A percentile compares a stretch with the other conserved stretches of the same genome.
Evolutionary conservation across 108 stramenopile species (phyloP).

Genomic region (Thalassiosira profunda): DNA sequence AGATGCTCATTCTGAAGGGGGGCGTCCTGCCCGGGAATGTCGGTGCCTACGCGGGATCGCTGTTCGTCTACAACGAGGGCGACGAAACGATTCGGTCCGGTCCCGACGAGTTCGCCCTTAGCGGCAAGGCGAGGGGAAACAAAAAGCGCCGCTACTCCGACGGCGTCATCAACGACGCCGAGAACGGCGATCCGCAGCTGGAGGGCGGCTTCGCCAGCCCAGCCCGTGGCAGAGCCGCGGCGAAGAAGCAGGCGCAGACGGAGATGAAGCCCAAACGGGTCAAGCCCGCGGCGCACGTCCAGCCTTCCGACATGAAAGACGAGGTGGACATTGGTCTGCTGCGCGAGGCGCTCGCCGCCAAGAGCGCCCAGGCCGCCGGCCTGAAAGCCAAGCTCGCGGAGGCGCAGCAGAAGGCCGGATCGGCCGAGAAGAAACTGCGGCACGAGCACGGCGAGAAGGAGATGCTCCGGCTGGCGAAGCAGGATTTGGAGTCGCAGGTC

Average conservation of each 20-base stretch:
- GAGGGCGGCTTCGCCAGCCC: conserved; percentile 27
- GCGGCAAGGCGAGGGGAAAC: neutral
- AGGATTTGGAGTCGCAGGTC: conserved; percentile 48
- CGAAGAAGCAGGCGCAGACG: conserved; percentile 34
- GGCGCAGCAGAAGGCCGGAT: conserved; percentile 1
- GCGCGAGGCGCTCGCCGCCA: conserved; percentile 45
- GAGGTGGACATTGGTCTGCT: conserved; percentile 34
- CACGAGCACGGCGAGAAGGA: conserved; percentile 44
- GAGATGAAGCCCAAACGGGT: conserved; percentile 44
- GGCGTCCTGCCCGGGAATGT: conserved; percentile 49
- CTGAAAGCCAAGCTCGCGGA: conserved; percentile 33
- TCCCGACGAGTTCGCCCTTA: conserved; percentile 2
- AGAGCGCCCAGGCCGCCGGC: conserved; percentile 35
- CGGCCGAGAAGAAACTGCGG: conserved; percentile 14
- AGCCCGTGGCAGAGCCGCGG: conserved; percentile 5
- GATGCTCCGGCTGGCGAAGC: conserved; percentile 42
- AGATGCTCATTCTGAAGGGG: conserved; percentile 79
- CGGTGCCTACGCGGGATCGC: conserved; percentile 1
- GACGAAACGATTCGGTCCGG: conserved; percentile 27
- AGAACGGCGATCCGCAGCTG: conserved; percentile 12
- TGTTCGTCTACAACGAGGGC: conserved; percentile 36
- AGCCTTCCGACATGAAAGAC: conserved; percentile 11
- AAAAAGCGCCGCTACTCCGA: conserved; percentile 47
- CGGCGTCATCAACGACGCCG: conserved; percentile 32
- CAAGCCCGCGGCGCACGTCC: conserved; percentile 14